These are phyloP conservation scores for Filosporella fistucella DNA, from an alignment of 495 filamentous ascomycete genomes.

Conservation along the genomic window DNA sequence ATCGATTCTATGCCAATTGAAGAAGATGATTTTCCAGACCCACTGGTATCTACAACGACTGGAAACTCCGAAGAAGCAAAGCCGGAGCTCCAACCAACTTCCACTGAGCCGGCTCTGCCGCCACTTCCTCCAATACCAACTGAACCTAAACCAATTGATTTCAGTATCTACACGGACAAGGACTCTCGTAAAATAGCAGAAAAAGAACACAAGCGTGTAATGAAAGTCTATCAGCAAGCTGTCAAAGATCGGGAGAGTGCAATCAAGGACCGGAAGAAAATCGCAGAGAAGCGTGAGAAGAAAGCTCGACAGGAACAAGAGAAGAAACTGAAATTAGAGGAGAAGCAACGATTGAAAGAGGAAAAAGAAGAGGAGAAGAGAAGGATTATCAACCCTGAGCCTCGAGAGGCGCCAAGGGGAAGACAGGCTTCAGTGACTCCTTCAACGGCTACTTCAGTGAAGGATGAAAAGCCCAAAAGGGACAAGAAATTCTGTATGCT, in stretches of 20 bases:
- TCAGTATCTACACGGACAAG: slow-evolving; percentile 51
- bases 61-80: background rate
- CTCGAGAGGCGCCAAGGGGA: slow-evolving; percentile 20
- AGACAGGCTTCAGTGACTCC: slow-evolving; percentile 17
- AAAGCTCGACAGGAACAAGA: slow-evolving; percentile 39
- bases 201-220: slow-evolving; percentile 49
- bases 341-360: slow-evolving; percentile 33
- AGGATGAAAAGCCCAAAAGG: slow-evolving; percentile 41
- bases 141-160: slow-evolving; percentile 39
- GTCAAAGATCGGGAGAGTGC: slow-evolving; percentile 60
- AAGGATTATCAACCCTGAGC: slow-evolving; percentile 28
- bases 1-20: slow-evolving; percentile 32
- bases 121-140: slow-evolving; percentile 36
- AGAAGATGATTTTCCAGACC: slow-evolving; percentile 12
- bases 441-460: slow-evolving; percentile 8
- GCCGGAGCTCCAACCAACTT: slow-evolving; percentile 12
- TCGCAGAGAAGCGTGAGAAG: slow-evolving; percentile 50
- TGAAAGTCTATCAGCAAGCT: slow-evolving; percentile 55
- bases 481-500: slow-evolving; percentile 76
- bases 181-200: slow-evolving; percentile 59
- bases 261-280: slow-evolving; percentile 53
- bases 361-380: slow-evolving; percentile 28
- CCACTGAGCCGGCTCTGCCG: slow-evolving; percentile 28
- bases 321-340: slow-evolving; percentile 31
- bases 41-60: background rate